These are phyloP conservation scores for Ambrosiella xylebori DNA, from an alignment of 2,329 filamentous ascomycete genomes.

Conservation along the genomic window DNA sequence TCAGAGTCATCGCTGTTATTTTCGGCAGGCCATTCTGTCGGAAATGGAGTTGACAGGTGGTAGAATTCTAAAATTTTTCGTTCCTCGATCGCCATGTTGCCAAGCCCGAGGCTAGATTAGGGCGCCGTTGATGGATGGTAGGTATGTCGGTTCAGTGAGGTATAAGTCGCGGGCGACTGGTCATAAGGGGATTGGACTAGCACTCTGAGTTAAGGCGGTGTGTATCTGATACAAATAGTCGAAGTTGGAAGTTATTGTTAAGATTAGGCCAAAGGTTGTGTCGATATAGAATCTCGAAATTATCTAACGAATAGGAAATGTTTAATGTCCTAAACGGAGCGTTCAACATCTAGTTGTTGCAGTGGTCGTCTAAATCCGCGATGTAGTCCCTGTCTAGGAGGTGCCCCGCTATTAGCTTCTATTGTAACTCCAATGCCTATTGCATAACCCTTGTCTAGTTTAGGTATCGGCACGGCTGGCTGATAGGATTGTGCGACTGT, in stretches of 20 bases:
- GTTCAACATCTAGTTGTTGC: too few species aligned
- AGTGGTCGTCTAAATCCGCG: too few species aligned
- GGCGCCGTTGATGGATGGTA: neutral
- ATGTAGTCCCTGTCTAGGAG: neutral
- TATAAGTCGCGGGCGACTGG: too few species aligned
- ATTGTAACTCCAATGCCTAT: neutral
- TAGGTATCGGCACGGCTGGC: constrained; percentile 1
- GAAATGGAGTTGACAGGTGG: constrained; percentile 61
- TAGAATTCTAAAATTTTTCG: constrained; percentile 75
- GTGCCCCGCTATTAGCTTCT: constrained; percentile 1
- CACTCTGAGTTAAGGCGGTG: too few species aligned
- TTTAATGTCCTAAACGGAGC: too few species aligned
- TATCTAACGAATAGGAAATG: too few species aligned
- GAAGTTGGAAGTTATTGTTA: too few species aligned
- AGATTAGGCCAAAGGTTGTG: too few species aligned
- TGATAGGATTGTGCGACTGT: neutral
- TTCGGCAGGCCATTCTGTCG: constrained; percentile 71
- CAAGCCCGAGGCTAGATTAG: neutral
- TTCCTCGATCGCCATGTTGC: constrained; percentile 40
- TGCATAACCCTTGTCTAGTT: neutral
- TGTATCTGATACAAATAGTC: too few species aligned
- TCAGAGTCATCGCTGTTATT: constrained; percentile 54
- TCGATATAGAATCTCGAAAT: too few species aligned
- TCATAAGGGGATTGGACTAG: too few species aligned
- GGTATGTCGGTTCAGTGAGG: neutral